Evolutionary conservation across 768 basidiomycete species (phyloP).

Genomic region (Piloderma croceum): DNA sequence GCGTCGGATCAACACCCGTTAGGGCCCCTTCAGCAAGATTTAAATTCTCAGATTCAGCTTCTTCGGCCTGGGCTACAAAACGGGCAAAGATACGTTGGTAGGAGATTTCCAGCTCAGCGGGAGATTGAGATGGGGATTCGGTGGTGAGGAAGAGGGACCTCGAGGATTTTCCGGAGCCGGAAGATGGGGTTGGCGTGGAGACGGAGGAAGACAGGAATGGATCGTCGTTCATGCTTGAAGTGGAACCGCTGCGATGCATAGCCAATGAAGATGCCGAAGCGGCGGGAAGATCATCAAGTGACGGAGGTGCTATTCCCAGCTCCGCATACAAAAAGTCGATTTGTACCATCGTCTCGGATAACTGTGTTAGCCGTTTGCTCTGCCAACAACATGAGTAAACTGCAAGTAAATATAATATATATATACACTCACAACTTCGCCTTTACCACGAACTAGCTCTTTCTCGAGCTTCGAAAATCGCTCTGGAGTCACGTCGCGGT

Average conservation of each 20-base stretch:
- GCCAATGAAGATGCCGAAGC: constrained; percentile 29
- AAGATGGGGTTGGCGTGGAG: constrained; percentile 43
- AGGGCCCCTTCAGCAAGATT: constrained; percentile 34
- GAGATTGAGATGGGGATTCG: constrained; percentile 7
- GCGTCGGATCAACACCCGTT: constrained; percentile 70
- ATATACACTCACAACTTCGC: constrained; percentile 66
- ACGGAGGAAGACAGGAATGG: constrained; percentile 36
- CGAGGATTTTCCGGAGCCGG: constrained; percentile 19
- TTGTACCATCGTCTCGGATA: constrained; percentile 62
- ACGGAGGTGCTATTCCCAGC: constrained; percentile 66
- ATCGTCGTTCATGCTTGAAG: constrained; percentile 17
- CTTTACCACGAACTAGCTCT: constrained; percentile 78
- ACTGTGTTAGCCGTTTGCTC: constrained; percentile 61
- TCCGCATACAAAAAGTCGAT: constrained; percentile 82
- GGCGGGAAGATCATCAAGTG: constrained; percentile 38
- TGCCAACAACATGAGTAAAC: constrained; percentile 21
- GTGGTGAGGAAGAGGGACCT: constrained; percentile 2
- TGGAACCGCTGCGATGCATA: constrained; percentile 21
- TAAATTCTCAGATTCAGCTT: constrained; percentile 46
- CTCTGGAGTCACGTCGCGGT: constrained; percentile 74
- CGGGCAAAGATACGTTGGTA: constrained; percentile 56
- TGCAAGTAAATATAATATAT: neutral
- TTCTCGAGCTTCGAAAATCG: constrained; percentile 77
- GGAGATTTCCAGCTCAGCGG: constrained; percentile 23
- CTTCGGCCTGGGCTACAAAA: constrained; percentile 60